Evolutionary conservation across 208 protist genomes (phyloP), one percentile per base, ranked within the genome.

Genomic region (Crithidia fasciculata): DNA sequence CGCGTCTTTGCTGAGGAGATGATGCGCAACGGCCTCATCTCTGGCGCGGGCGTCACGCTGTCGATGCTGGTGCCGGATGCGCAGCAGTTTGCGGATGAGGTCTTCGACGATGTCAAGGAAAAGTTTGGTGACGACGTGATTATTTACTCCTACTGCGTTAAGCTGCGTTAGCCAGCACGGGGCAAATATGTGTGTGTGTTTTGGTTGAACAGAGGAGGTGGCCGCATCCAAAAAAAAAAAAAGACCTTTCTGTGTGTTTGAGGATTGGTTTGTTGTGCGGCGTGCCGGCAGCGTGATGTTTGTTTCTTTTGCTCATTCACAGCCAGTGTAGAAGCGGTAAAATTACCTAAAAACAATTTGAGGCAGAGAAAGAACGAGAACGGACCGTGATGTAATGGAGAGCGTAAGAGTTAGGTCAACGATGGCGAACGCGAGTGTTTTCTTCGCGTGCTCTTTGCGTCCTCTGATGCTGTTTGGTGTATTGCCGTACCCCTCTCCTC

Each of bases 1-100:
- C 68, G 58, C 39, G 60, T 87, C 28, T 88, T 83, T 63, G 84
- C 81, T 5, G 77, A 89, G 15, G 89, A 92, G 77, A 67, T 94
- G 63, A 55, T 96, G 10, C 43, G 73, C 28, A 91, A 89, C 57
- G 91, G 91, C 7, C 62, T 76, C 18, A 70, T 87, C 45, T 72
- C 72, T 18, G 82, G 81, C 45, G 58, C 69, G 9, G 82, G 82
- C 13, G 59, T 90, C 13, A 69, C 58, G 8, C 39, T 86, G 40
- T 0, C 59, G 13, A 70, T 83, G n/a, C 67, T 87, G 56, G 76
- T 90, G 47, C 78, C 78, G 10, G 79, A 87, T 49, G 9, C 82
- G 15, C 40, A 45, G 3, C 61, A 72, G 55, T 85, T 87, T 49
- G 72, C 76, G 15, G 68, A 77, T 16, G 85, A 90, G 57, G 72